A percentile compares a stretch with the other conserved stretches of the same genome.
phyloP scores from a whole-genome alignment of 352 stramenopile genomes.

The Phytophthora idaei region DNA sequence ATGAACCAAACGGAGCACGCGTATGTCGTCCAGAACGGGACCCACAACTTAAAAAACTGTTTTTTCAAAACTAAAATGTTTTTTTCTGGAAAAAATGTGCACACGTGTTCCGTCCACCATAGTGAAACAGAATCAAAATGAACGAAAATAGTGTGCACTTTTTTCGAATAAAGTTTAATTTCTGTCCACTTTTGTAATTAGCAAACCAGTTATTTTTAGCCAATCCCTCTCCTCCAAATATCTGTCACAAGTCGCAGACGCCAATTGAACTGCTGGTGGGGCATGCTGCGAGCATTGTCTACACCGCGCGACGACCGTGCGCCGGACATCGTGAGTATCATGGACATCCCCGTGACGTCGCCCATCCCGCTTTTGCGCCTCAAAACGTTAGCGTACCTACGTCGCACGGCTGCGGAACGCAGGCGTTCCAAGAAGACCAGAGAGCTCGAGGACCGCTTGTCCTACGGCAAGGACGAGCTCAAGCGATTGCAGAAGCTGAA shows the following conservation, averaged over 20 bases:
- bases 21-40: no score
- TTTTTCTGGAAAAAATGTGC: no score
- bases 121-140: no score
- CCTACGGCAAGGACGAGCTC: background rate
- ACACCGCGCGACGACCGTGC: conserved; percentile 9
- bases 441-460: conserved; percentile 8
- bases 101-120: no score
- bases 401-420: background rate
- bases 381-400: conserved; percentile 1
- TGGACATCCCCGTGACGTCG: conserved; percentile 17
- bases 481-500: conserved; percentile 8
- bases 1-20: no score
- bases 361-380: conserved; percentile 15
- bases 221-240: background rate
- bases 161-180: background rate
- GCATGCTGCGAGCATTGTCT: background rate
- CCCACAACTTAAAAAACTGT: no score
- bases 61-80: no score
- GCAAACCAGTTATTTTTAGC: background rate
- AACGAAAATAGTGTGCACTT: background rate
- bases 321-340: conserved; percentile 13
- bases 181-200: background rate
- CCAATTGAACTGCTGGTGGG: conserved; percentile 19
- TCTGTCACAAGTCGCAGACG: conserved; percentile 25
- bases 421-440: background rate